phyloP scores from a whole-genome alignment of 2,329 filamentous ascomycete genomes.

The Colletotrichum somersetense region DNA sequence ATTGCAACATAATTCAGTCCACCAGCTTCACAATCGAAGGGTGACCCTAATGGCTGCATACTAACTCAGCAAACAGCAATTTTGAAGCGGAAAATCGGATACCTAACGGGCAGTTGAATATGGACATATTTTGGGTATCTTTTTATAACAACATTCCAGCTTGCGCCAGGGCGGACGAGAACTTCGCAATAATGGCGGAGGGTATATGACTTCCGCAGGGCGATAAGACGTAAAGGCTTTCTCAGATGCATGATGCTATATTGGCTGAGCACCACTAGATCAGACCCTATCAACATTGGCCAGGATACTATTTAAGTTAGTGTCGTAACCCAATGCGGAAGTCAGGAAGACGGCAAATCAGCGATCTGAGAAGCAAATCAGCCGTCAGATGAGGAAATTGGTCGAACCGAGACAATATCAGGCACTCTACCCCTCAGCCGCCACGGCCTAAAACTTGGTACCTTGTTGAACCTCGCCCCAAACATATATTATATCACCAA shows the following conservation, averaged over 20 bases:
- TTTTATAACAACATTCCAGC: conserved; percentile 44
- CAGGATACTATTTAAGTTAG: not conserved
- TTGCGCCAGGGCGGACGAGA: conserved; percentile 19
- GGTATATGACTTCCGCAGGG: not conserved
- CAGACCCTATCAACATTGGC: not conserved
- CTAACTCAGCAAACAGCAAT: too few relatives aligned
- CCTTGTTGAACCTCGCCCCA: not conserved
- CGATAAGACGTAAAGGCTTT: not conserved
- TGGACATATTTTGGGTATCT: conserved; percentile 54
- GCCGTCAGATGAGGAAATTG: not conserved
- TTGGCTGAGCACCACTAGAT: not conserved
- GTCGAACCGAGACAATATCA: not conserved
- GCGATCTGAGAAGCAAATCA: not conserved
- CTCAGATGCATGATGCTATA: not conserved
- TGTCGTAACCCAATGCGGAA: not conserved
- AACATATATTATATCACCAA: not conserved
- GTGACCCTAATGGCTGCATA: too few relatives aligned
- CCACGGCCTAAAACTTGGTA: not conserved
- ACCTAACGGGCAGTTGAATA: not conserved
- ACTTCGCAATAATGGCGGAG: conserved; percentile 15
- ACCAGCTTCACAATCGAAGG: too few relatives aligned
- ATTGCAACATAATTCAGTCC: not conserved
- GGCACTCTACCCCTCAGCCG: not conserved
- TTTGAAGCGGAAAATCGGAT: too few relatives aligned
- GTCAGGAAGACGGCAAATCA: not conserved